These are phyloP conservation scores for Clitopilus passeckerianus DNA, from an alignment of 768 basidiomycete genomes.

Conservation along the genomic window DNA sequence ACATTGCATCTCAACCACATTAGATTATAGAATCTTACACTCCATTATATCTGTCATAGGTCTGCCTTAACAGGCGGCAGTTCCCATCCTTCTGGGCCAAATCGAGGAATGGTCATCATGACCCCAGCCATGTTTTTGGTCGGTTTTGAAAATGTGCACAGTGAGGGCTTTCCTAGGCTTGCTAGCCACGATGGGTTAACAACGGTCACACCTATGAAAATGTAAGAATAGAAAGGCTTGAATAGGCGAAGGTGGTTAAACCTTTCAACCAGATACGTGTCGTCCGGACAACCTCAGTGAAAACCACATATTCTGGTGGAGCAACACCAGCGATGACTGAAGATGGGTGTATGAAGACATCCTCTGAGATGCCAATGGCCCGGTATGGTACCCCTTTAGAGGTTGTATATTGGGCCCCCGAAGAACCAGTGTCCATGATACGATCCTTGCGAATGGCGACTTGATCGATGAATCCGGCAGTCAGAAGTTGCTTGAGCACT, in stretches of 20 bases:
- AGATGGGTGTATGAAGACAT: conserved; percentile 90
- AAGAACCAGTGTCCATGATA: conserved; percentile 48
- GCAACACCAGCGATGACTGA: conserved; percentile 64
- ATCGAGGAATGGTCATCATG: conserved; percentile 76
- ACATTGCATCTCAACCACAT: background rate
- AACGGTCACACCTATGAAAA: conserved; percentile 62
- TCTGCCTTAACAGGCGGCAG: conserved; percentile 64
- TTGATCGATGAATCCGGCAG: conserved; percentile 93
- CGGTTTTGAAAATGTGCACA: conserved; percentile 91
- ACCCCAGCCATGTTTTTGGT: conserved; percentile 61
- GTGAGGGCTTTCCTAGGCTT: conserved; percentile 64
- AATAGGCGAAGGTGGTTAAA: conserved; percentile 19
- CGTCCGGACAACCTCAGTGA: conserved; percentile 76
- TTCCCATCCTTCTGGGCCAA: conserved; percentile 85
- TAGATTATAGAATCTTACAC: conserved; percentile 9
- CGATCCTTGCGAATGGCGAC: conserved; percentile 89
- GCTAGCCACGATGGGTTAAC: conserved; percentile 89
- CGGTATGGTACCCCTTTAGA: conserved; percentile 80
- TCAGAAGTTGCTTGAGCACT: conserved; percentile 79
- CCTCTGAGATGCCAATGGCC: conserved; percentile 74
- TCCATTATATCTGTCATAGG: conserved; percentile 6
- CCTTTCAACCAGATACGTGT: conserved; percentile 78
- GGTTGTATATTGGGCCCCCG: conserved; percentile 67
- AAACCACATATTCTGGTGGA: conserved; percentile 87
- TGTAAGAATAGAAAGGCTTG: background rate